A percentile compares a stretch with the other conserved stretches of the same genome.
Evolutionary conservation across 805 yeast species (phyloP).

Genomic region (Saccharomycodes ludwigii): DNA sequence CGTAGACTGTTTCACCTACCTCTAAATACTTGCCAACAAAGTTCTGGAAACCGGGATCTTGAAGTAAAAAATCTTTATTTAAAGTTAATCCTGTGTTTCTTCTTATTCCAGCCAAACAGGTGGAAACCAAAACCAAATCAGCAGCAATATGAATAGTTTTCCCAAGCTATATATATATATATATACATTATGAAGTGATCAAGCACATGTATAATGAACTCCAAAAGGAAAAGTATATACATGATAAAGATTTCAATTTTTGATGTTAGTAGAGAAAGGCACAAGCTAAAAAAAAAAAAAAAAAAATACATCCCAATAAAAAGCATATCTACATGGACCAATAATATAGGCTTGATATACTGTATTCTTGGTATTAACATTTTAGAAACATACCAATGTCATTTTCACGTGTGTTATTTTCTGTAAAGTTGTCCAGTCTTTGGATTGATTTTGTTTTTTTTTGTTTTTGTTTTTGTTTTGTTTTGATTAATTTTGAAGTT

Average conservation of each 20-base stretch:
- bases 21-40: slow-evolving; percentile 59
- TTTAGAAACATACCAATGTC: slow-evolving; percentile 2
- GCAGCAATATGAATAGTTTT: slow-evolving; percentile 44
- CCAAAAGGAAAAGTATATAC: neutral
- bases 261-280: neutral
- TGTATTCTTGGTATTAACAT: too few species aligned
- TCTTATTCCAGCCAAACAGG: slow-evolving; percentile 60
- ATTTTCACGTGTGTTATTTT: too few species aligned
- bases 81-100: slow-evolving; percentile 60
- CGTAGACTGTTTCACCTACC: slow-evolving; percentile 76
- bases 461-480: too few species aligned
- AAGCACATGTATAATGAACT: neutral
- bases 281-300: neutral
- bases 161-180: slow-evolving; percentile 26
- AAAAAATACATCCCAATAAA: too few species aligned
- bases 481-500: too few species aligned
- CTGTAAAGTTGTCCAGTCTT: too few species aligned
- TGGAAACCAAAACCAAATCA: slow-evolving; percentile 52
- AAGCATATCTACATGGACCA: too few species aligned
- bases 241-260: neutral
- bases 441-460: too few species aligned
- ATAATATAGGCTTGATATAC: too few species aligned
- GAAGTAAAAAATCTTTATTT: slow-evolving; percentile 35
- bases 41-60: slow-evolving; percentile 32
- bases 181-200: neutral